phyloP scores from a whole-genome alignment of 495 filamentous ascomycete species.

The Talaromyces proteolyticus region DNA sequence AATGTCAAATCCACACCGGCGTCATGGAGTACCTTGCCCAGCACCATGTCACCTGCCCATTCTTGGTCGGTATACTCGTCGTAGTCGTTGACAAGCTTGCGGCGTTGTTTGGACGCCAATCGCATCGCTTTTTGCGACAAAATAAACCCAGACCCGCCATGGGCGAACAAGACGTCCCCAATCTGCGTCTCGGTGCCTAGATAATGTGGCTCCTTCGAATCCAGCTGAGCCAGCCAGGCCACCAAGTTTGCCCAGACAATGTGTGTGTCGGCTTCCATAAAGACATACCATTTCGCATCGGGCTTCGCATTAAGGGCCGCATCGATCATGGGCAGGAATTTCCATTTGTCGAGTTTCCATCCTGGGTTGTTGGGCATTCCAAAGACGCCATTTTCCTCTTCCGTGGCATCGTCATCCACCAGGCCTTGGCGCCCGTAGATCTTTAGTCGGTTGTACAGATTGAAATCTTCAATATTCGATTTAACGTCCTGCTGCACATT shows the following conservation, averaged over 20 bases:
- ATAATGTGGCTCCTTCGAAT: conserved; percentile 46
- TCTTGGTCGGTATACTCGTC: conserved; percentile 48
- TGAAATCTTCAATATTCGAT: conserved; percentile 38
- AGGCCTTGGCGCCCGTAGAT: conserved; percentile 33
- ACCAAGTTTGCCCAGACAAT: conserved; percentile 57
- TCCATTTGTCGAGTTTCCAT: conserved; percentile 58
- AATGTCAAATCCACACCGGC: conserved; percentile 42
- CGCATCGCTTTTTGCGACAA: conserved; percentile 52
- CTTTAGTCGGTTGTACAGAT: conserved; percentile 45
- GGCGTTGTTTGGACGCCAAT: conserved; percentile 35
- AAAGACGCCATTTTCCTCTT: conserved; percentile 39
- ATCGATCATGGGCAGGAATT: conserved; percentile 51
- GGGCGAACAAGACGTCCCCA: conserved; percentile 51
- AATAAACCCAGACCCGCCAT: conserved; percentile 64
- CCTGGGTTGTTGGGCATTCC: conserved; percentile 43
- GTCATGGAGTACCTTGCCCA: conserved; percentile 52
- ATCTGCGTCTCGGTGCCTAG: conserved; percentile 54
- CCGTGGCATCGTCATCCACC: conserved; percentile 29
- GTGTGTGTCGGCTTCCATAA: conserved; percentile 66
- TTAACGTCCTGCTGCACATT: conserved; percentile 30
- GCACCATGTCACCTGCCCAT: conserved; percentile 66
- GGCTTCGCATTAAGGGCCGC: conserved; percentile 36
- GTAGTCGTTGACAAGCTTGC: conserved; percentile 37
- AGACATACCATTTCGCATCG: conserved; percentile 59
- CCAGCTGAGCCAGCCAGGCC: conserved; percentile 47